A percentile compares a stretch with the other conserved stretches of the same genome.
Conservation (phyloP, 805 yeast genomes). For the Hanseniaspora pseudoguilliermondii region DNA sequence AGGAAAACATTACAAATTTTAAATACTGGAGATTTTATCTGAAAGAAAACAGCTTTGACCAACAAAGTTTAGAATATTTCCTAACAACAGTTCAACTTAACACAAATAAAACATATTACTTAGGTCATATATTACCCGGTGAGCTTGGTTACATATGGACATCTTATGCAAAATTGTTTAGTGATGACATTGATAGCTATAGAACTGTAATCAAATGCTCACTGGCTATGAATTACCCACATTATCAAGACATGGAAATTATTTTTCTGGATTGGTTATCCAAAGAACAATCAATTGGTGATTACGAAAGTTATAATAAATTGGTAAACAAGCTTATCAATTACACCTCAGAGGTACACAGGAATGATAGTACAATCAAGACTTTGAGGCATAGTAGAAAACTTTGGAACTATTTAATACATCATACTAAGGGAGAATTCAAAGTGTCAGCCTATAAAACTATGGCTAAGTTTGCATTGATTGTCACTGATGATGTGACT, state of each 20-base stretch:
- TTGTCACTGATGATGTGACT: background rate
- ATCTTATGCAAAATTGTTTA: slow-evolving; percentile 51
- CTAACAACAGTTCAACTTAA: background rate
- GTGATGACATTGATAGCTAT: slow-evolving; percentile 46
- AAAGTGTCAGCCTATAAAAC: background rate
- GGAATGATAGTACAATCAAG: slow-evolving; percentile 16
- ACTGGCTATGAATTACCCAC: slow-evolving; percentile 53
- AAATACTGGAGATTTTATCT: slow-evolving; percentile 3
- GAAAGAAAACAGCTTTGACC: background rate
- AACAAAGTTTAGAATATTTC: background rate
- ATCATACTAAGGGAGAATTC: slow-evolving; percentile 30
- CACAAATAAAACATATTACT: background rate
- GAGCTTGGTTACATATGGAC: slow-evolving; percentile 56
- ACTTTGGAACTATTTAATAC: slow-evolving; percentile 11
- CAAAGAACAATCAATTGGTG: slow-evolving; percentile 39
- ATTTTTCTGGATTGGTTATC: slow-evolving; percentile 71
- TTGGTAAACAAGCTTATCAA: slow-evolving; percentile 33
- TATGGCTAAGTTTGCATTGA: background rate
- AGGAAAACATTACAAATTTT: background rate
- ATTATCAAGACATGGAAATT: slow-evolving; percentile 50
- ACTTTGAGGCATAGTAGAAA: slow-evolving; percentile 13
- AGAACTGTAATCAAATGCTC: slow-evolving; percentile 52
- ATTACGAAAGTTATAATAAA: slow-evolving; percentile 33
- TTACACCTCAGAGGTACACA: slow-evolving; percentile 28
- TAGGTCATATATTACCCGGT: slow-evolving; percentile 14